Base-by-base conservation (phyloP, 768 basidiomycete genomes). In the Rhodotorula toruloides region DNA sequence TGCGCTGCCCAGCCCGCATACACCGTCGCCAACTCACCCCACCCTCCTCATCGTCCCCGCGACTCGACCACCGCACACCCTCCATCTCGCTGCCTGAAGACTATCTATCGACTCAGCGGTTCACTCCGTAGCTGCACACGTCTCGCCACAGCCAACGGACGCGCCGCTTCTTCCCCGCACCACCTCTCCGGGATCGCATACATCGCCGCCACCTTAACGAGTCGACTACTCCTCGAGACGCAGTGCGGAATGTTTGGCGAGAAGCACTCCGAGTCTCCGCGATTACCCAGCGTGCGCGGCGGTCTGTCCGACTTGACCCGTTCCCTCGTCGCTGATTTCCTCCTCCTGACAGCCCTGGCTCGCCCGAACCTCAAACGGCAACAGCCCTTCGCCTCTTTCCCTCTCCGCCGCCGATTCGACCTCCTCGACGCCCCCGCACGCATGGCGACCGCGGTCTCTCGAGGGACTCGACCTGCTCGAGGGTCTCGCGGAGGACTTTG, bases 201-300 rank as follows among this genome's bases (percentile, higher is more conserved):
- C 59, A 60, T 1, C 46, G 36, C 25, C 58, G 8, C 27, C 27
- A 19, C 22, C 46, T 29, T n/a, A n/a, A 19, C 31, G 21, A 14
- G n/a, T 17, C 14, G 21, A 13, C 36, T 14, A 19, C 40, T 21
- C 40, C 6, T 10, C n/a, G 16, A 21, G 27, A 10, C 27, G 8
- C 54, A 39, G 22, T 2, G n/a, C 21, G 4, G 31, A 16, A 61
- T 70, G 60, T 70, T 67, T 32, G 61, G 70, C 50, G 61, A 61
- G n/a, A 25, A 31, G 11, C 53, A 60, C 19, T 56, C 46, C 21
- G 65, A 64, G 32, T 54, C 61, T 8, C 55, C 62, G 22, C 49
- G 58, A n/a, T 48, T 54, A 40, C 54, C 59, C 34, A 53, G 54
- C 4, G 61, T 58, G 19, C 54, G 60, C 31, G 13, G 31, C 40